Evolutionary conservation across 2,329 filamentous ascomycete species (phyloP).

Genomic region (Diplodia seriata): DNA sequence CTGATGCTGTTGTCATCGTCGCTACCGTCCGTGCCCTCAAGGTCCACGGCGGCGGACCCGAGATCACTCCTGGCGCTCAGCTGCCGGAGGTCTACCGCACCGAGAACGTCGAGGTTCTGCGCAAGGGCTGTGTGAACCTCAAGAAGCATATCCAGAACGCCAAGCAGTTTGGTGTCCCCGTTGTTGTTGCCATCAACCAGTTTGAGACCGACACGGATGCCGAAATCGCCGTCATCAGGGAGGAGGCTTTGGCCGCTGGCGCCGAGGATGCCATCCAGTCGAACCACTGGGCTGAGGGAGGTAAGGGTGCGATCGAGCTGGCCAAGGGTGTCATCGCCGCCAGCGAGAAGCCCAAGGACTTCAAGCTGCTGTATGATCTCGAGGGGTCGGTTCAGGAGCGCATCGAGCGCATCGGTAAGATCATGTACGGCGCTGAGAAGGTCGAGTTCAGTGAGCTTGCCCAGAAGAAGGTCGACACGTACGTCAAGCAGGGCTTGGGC

Average conservation of each 20-base stretch:
- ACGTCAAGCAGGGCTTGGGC: constrained; percentile 88
- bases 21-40: constrained; percentile 95
- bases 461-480: constrained; percentile 95
- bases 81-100: constrained; percentile 89
- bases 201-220: constrained; percentile 94
- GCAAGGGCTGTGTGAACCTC: constrained; percentile 89
- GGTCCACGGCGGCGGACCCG: constrained; percentile 95
- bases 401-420: constrained; percentile 86
- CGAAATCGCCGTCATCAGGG: constrained; percentile 85
- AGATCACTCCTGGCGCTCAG: constrained; percentile 84
- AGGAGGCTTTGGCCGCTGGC: constrained; percentile 89
- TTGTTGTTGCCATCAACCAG: constrained; percentile 96
- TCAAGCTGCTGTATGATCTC: constrained; percentile 84
- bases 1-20: constrained; percentile 93
- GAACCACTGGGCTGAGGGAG: constrained; percentile 97
- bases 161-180: constrained; percentile 85
- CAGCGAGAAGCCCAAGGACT: constrained; percentile 79
- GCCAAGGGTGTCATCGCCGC: constrained; percentile 86
- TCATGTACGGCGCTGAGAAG: constrained; percentile 90
- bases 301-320: constrained; percentile 85
- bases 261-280: constrained; percentile 92
- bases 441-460: constrained; percentile 95
- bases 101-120: constrained; percentile 91
- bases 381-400: constrained; percentile 81
- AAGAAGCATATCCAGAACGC: constrained; percentile 96